These are phyloP conservation scores for Populus davidiana DNA, from an alignment of 345 rosid species.

Conservation along the genomic window DNA sequence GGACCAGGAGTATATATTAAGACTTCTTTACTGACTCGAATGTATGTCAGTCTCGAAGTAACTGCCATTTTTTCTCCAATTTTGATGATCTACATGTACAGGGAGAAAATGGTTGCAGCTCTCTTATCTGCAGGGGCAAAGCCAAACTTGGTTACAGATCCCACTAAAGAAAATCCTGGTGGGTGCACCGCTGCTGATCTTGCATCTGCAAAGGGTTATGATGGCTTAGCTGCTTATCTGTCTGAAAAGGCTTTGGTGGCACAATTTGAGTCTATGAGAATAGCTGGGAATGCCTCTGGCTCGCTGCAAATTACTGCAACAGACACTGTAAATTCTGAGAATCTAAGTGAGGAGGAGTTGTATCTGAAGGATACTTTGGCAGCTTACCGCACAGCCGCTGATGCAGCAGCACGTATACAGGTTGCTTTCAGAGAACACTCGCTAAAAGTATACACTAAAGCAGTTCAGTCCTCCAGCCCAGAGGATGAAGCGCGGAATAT, in stretches of 20 bases:
- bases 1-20: background rate
- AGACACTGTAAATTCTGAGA: constrained; percentile 31
- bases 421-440: constrained; percentile 83
- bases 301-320: constrained; percentile 45
- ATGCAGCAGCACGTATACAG: constrained; percentile 90
- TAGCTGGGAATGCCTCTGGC: constrained; percentile 85
- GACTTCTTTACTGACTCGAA: background rate
- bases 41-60: background rate
- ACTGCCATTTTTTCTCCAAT: constrained; percentile 10
- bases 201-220: constrained; percentile 67
- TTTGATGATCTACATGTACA: constrained; percentile 34
- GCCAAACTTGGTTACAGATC: constrained; percentile 83
- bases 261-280: constrained; percentile 74
- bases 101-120: constrained; percentile 87
- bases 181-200: constrained; percentile 88
- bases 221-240: constrained; percentile 84
- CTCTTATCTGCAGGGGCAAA: constrained; percentile 91
- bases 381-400: constrained; percentile 83
- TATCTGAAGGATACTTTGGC: constrained; percentile 70
- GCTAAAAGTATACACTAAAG: constrained; percentile 47
- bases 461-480: constrained; percentile 38
- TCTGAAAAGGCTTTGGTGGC: constrained; percentile 80
- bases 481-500: constrained; percentile 71
- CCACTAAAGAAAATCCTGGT: constrained; percentile 57
- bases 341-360: constrained; percentile 57